Conservation (phyloP, 495 filamentous ascomycete genomes). For the Penicillium egyptiacum region DNA sequence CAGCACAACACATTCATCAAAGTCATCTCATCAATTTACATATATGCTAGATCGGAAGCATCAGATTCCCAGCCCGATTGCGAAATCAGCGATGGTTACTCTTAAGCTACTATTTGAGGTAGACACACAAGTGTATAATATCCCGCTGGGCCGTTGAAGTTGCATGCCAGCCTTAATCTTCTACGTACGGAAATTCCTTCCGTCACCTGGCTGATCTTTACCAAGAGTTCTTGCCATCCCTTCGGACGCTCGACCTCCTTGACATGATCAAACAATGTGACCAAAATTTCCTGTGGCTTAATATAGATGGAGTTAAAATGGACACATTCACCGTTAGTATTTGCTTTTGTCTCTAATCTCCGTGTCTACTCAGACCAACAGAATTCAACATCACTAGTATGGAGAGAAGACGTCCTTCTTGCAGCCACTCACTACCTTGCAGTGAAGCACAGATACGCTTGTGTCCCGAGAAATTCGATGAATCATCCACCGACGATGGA, state of each 20-base stretch:
- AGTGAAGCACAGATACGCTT: constrained; percentile 9
- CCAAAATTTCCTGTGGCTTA: constrained; percentile 1
- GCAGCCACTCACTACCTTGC: constrained; percentile 4
- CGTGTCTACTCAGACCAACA: neutral
- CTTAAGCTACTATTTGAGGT: neutral
- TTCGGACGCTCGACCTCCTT: constrained; percentile 9
- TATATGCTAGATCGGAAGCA: neutral
- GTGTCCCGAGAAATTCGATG: constrained; percentile 10
- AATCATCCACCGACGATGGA: neutral
- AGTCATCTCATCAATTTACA: neutral
- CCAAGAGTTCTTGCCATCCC: constrained; percentile 9
- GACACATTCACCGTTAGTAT: neutral
- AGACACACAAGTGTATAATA: neutral
- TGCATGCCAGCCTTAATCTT: constrained; percentile 13
- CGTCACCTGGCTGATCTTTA: constrained; percentile 13
- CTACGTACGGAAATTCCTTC: constrained; percentile 12
- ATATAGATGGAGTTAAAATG: constrained; percentile 9
- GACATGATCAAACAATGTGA: constrained; percentile 14
- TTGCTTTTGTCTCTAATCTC: neutral
- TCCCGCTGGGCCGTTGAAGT: neutral
- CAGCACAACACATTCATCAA: neutral
- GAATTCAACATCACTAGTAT: neutral
- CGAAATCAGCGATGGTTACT: neutral
- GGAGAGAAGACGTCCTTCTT: constrained; percentile 5
- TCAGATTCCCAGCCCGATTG: neutral